Evolutionary conservation across 768 basidiomycete species (phyloP), one percentile per base, ranked within the genome.

Genomic region (Dacryopinax spathularia): DNA sequence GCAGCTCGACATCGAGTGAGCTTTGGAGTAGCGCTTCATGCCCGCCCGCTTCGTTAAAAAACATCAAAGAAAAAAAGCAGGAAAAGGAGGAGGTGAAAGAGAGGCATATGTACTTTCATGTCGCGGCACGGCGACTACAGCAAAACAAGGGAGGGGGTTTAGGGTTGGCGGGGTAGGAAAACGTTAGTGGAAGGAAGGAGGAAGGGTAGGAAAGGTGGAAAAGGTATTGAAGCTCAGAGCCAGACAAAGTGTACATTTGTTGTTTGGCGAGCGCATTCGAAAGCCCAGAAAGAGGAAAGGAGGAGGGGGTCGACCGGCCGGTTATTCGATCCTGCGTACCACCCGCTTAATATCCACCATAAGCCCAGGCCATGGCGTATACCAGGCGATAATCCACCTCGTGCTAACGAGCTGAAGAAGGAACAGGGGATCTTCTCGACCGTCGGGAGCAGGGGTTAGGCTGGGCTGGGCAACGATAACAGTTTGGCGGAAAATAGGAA

Each of bases 41-140:
- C 22, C 43, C n/a, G n/a, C n/a, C n/a, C 48, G 31, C 48, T 56
- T 56, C 48, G 20, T 56, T 7, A n/a, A 10, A 10, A 37, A n/a
- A 56, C 25, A 56, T 13, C 18, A 56, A 56, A 5, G 18, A 18
- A 27, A 56, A 29, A n/a, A n/a, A n/a, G n/a, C n/a, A n/a, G 48
- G 48, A 20, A 56, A 56, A 56, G 18, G 13, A 5, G 13, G 22
- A 29, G 31, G 31, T n/a, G 12, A 56, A 56, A 29, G 48, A 56
- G 31, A 20, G 48, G 48, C 48, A 56, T 56, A 56, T 56, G 48
- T 56, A 56, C 48, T 56, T 56, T 56, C 48, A 6, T 56, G 48
- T 56, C 48, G 48, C 48, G 39, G 31, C 48, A 27, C 22, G 48
- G 48, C 48, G 48, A 56, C 48, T 25, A 18, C 22, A 20, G 48